These are phyloP conservation scores for Furcasterigmium sp. DNA, from an alignment of 2,329 filamentous ascomycete species.

Conservation along the genomic window DNA sequence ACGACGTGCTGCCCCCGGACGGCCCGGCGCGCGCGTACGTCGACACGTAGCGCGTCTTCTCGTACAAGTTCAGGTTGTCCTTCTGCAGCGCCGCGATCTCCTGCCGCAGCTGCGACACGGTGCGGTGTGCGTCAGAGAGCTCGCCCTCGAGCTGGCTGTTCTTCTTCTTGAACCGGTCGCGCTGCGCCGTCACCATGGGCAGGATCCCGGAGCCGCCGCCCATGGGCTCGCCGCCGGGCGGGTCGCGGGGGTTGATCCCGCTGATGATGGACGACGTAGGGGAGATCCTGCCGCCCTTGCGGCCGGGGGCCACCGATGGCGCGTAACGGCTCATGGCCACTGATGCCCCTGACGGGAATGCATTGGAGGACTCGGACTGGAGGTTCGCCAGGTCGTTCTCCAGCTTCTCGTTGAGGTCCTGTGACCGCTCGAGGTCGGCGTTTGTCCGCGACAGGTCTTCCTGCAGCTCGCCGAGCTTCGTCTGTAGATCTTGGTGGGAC, in stretches of 20 bases:
- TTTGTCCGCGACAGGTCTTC: constrained; percentile 80
- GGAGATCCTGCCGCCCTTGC: constrained; percentile 67
- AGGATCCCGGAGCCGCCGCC: constrained; percentile 80
- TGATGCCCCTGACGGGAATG: constrained; percentile 84
- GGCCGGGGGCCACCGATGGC: constrained; percentile 52
- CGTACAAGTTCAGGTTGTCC: constrained; percentile 92
- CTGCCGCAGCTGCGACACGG: constrained; percentile 78
- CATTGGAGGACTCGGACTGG: constrained; percentile 78
- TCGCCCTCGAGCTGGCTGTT: constrained; percentile 88
- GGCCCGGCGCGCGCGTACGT: constrained; percentile 75
- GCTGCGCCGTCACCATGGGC: constrained; percentile 96
- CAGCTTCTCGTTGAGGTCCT: constrained; percentile 78
- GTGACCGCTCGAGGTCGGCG: constrained; percentile 78
- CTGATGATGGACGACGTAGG: constrained; percentile 98
- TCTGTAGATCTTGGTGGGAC: constrained; percentile 87
- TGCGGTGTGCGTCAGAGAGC: constrained; percentile 75
- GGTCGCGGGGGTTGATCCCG: constrained; percentile 73
- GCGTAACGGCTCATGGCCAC: constrained; percentile 78
- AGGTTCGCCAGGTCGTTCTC: constrained; percentile 88
- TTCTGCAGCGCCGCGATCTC: constrained; percentile 91
- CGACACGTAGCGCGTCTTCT: constrained; percentile 95
- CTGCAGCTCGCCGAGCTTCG: constrained; percentile 71
- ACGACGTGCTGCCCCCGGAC: constrained; percentile 53
- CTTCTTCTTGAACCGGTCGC: constrained; percentile 96
- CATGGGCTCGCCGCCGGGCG: constrained; percentile 51